These are phyloP conservation scores for Eutrema japonicum DNA, from an alignment of 345 rosid genomes.

Conservation along the genomic window DNA sequence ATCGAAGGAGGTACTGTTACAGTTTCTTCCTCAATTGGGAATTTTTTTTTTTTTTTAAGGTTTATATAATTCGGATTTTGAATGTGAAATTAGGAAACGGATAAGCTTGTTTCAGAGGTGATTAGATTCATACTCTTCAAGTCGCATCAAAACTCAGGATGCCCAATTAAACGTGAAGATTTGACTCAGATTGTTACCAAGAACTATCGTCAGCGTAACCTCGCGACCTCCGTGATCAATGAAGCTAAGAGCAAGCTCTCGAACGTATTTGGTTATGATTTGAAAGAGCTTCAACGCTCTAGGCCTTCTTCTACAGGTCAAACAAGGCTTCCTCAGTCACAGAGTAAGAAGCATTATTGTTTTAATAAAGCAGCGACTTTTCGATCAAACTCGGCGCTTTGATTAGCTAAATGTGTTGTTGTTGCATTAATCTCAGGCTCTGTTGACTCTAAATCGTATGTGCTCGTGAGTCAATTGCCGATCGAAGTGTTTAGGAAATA, in stretches of 20 bases:
- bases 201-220: slow-evolving; percentile 66
- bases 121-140: slow-evolving; percentile 79
- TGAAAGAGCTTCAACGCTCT: slow-evolving; percentile 78
- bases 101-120: slow-evolving; percentile 89
- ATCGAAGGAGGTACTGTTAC: slow-evolving; percentile 62
- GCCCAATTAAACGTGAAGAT: slow-evolving; percentile 88
- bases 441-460: slow-evolving; percentile 74
- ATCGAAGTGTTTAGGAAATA: slow-evolving; percentile 62
- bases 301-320: slow-evolving; percentile 61
- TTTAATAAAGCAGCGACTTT: not conserved
- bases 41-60: not conserved
- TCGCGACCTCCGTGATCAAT: slow-evolving; percentile 67
- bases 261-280: slow-evolving; percentile 66
- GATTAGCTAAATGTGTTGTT: slow-evolving; percentile 8
- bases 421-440: slow-evolving; percentile 42
- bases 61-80: not conserved
- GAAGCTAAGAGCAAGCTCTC: slow-evolving; percentile 75
- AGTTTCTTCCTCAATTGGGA: not conserved
- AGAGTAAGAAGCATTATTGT: slow-evolving; percentile 44
- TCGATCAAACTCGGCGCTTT: not conserved
- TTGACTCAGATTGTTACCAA: slow-evolving; percentile 80
- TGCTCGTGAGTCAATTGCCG: slow-evolving; percentile 75
- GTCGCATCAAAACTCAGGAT: slow-evolving; percentile 76
- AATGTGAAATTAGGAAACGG: slow-evolving; percentile 57
- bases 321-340: slow-evolving; percentile 58